A percentile compares a stretch with the other conserved stretches of the same genome.
Conservation (phyloP, 192 early-diverging fungal genomes). For the Chytriomyces confervae region DNA sequence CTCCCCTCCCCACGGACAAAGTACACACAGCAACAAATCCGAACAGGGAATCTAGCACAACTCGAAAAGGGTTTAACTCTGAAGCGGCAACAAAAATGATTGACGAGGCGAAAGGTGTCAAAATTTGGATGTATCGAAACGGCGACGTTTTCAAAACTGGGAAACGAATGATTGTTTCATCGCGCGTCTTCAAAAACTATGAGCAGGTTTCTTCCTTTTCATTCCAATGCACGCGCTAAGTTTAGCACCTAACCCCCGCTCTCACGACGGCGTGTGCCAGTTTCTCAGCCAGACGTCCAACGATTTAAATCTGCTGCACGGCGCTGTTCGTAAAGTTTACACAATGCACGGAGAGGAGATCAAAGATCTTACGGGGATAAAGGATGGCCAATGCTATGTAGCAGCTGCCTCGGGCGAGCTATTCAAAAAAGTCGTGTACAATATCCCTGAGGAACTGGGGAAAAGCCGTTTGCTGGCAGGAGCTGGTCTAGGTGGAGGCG, state of each 20-base stretch:
- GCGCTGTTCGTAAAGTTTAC: slow-evolving; percentile 54
- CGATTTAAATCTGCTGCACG: slow-evolving; percentile 51
- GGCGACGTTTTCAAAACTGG: slow-evolving; percentile 52
- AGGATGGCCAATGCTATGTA: slow-evolving; percentile 54
- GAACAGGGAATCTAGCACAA: too few species aligned
- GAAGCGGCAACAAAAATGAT: background rate
- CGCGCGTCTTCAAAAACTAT: slow-evolving; percentile 50
- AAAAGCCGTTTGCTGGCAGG: slow-evolving; percentile 12
- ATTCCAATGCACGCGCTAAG: background rate
- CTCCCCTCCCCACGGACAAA: too few species aligned
- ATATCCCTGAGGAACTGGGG: slow-evolving; percentile 30
- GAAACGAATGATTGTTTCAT: slow-evolving; percentile 51
- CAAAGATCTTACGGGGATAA: slow-evolving; percentile 42
- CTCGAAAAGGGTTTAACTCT: too few species aligned
- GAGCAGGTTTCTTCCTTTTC: slow-evolving; percentile 44
- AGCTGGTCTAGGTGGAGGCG: slow-evolving; percentile 17
- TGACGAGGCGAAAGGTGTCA: slow-evolving; percentile 42
- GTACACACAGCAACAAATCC: too few species aligned
- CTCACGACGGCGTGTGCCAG: slow-evolving; percentile 14
- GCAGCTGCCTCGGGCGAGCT: slow-evolving; percentile 47
- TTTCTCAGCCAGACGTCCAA: slow-evolving; percentile 49
- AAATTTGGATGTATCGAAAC: slow-evolving; percentile 55
- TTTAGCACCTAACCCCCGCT: background rate
- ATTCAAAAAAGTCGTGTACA: slow-evolving; percentile 52
- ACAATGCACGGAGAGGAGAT: slow-evolving; percentile 50